Percentiles rank a stretch among this genome's conserved stretches.
These are phyloP conservation scores for Globisporangium carolinianum DNA, from an alignment of 352 stramenopile genomes.

Conservation along the genomic window DNA sequence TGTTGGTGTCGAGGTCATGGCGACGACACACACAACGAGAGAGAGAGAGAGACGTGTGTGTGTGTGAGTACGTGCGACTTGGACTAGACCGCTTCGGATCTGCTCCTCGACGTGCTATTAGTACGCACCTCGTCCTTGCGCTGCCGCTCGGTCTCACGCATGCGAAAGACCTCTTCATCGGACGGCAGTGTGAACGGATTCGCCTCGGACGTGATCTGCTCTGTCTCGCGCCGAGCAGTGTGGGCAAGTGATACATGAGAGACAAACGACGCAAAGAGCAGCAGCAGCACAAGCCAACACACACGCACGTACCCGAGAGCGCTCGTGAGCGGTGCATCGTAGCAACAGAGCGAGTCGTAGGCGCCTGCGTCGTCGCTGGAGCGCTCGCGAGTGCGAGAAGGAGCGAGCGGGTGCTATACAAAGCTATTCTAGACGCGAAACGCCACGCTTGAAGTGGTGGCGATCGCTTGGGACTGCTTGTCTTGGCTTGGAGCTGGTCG, in stretches of 20 bases:
- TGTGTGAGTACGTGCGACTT: background rate
- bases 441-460: background rate
- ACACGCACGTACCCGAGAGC: conserved; percentile 10
- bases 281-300: background rate
- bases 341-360: background rate
- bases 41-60: background rate
- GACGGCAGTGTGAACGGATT: conserved; percentile 91
- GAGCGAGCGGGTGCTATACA: background rate
- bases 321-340: conserved; percentile 13
- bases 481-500: background rate
- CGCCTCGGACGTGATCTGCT: conserved; percentile 34
- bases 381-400: background rate
- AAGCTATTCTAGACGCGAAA: background rate
- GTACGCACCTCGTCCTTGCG: conserved; percentile 59
- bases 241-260: too few relatives aligned
- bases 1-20: too few relatives aligned
- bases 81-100: too few relatives aligned
- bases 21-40: background rate
- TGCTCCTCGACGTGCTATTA: background rate
- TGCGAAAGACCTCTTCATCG: conserved; percentile 93
- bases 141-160: conserved; percentile 88
- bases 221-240: conserved; percentile 7
- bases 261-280: too few relatives aligned
- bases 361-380: too few relatives aligned
- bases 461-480: too few relatives aligned